Evolutionary conservation across 306 rosid genomes (phyloP).

Genomic region (Trichosanthes truncata): DNA sequence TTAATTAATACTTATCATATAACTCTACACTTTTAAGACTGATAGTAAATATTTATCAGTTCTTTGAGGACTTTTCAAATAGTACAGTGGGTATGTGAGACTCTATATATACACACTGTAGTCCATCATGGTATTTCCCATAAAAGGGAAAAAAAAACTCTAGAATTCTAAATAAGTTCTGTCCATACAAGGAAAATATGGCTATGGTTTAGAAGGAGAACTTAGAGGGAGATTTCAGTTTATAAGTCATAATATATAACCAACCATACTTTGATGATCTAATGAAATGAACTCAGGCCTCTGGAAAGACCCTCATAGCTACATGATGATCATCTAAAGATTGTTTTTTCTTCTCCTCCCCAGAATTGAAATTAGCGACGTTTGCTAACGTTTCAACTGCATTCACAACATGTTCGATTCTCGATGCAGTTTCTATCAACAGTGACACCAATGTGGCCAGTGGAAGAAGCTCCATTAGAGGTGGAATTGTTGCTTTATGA

Average conservation of each 20-base stretch:
- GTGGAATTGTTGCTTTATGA: not conserved
- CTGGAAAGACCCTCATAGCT: constrained; percentile 11
- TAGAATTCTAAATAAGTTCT: not conserved
- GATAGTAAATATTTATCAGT: not conserved
- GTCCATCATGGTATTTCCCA: not conserved
- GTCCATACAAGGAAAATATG: not conserved
- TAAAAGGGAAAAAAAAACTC: not conserved
- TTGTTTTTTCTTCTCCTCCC: not conserved
- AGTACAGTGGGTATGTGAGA: not conserved
- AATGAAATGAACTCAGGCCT: constrained; percentile 9
- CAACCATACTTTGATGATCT: not conserved
- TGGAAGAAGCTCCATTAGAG: constrained; percentile 48
- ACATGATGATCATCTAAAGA: constrained; percentile 2
- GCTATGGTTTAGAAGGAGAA: not conserved
- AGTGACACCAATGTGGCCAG: constrained; percentile 51
- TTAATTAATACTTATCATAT: too few species aligned
- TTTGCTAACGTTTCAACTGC: constrained; percentile 44
- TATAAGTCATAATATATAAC: not conserved
- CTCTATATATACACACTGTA: not conserved
- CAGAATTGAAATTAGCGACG: constrained; percentile 22
- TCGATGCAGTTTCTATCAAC: constrained; percentile 34
- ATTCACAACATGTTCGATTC: constrained; percentile 52
- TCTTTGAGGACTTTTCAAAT: not conserved
- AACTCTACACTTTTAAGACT: not conserved
- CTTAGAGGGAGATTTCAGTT: not conserved